phyloP scores from a whole-genome alignment of 192 early-diverging fungal genomes.

The Radiomyces spectabilis region DNA sequence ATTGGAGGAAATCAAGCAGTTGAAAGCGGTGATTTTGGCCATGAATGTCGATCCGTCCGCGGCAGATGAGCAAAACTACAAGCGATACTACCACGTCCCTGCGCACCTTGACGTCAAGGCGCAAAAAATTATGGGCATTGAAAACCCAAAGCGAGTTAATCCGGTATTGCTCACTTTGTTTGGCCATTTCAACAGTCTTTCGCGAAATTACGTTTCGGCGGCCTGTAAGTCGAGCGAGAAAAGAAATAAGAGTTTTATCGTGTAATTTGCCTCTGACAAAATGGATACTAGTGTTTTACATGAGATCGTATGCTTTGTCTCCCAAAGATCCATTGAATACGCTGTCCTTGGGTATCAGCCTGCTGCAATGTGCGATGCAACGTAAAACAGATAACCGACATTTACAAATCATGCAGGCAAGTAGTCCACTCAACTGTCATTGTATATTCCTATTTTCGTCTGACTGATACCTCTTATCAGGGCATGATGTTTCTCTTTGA shows the following conservation, averaged over 20 bases:
- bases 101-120: background rate
- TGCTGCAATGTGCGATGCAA: constrained; percentile 61
- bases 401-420: constrained; percentile 47
- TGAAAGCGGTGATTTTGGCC: background rate
- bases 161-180: constrained; percentile 44
- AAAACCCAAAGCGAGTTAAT: too few species aligned
- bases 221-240: constrained; percentile 39
- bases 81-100: constrained; percentile 6
- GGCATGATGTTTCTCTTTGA: constrained; percentile 59
- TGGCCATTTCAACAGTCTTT: constrained; percentile 53
- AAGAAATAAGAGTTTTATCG: background rate
- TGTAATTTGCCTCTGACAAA: background rate
- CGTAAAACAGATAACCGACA: constrained; percentile 66
- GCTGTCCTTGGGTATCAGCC: constrained; percentile 52
- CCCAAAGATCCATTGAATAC: constrained; percentile 66
- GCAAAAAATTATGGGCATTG: too few species aligned
- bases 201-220: constrained; percentile 46
- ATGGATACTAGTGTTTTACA: constrained; percentile 45
- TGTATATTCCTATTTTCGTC: background rate
- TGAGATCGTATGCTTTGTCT: constrained; percentile 43
- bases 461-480: constrained; percentile 1
- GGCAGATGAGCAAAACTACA: too few species aligned
- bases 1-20: background rate
- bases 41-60: too few species aligned
- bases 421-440: background rate